Evolutionary conservation across 2,329 filamentous ascomycete genomes (phyloP).

Genomic region (Fusarium sp.): DNA sequence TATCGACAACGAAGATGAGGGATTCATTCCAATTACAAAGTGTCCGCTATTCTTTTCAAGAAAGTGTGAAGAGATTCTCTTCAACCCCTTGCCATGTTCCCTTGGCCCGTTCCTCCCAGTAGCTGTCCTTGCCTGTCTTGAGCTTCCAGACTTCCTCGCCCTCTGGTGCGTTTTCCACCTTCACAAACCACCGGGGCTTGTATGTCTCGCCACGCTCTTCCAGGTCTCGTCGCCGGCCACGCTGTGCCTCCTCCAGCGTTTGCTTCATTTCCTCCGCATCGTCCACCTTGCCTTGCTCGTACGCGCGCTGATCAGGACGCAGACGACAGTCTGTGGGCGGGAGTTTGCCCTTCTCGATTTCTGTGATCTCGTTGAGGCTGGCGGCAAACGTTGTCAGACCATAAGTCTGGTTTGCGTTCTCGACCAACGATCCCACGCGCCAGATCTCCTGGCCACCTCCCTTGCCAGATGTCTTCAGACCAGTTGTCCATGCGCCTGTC

Average conservation of each 20-base stretch:
- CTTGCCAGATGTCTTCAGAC: conserved; percentile 74
- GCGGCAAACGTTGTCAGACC: conserved; percentile 91
- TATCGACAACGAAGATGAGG: conserved; percentile 25
- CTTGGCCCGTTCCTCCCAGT: conserved; percentile 87
- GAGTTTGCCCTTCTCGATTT: conserved; percentile 78
- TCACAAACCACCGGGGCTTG: conserved; percentile 86
- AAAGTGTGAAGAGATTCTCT: conserved; percentile 57
- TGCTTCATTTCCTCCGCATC: conserved; percentile 86
- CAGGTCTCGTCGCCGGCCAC: conserved; percentile 77
- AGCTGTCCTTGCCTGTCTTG: conserved; percentile 85
- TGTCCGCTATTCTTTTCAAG: conserved; percentile 35
- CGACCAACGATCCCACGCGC: conserved; percentile 81
- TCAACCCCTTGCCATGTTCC: conserved; percentile 73
- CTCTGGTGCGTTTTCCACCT: conserved; percentile 68
- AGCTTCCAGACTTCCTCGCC: conserved; percentile 80
- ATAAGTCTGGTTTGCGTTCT: conserved; percentile 83
- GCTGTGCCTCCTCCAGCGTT: conserved; percentile 86
- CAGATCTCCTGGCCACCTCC: conserved; percentile 77
- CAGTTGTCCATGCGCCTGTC: conserved; percentile 85
- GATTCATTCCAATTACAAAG: conserved; percentile 7
- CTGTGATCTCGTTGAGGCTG: conserved; percentile 86
- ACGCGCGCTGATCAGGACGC: conserved; percentile 86
- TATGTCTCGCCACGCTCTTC: conserved; percentile 80
- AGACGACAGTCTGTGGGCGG: conserved; percentile 86
- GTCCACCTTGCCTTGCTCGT: conserved; percentile 86